A percentile compares a stretch with the other conserved stretches of the same genome.
These are phyloP conservation scores for Diaporthe sp. DNA, from an alignment of 2,329 filamentous ascomycete genomes.

Conservation along the genomic window DNA sequence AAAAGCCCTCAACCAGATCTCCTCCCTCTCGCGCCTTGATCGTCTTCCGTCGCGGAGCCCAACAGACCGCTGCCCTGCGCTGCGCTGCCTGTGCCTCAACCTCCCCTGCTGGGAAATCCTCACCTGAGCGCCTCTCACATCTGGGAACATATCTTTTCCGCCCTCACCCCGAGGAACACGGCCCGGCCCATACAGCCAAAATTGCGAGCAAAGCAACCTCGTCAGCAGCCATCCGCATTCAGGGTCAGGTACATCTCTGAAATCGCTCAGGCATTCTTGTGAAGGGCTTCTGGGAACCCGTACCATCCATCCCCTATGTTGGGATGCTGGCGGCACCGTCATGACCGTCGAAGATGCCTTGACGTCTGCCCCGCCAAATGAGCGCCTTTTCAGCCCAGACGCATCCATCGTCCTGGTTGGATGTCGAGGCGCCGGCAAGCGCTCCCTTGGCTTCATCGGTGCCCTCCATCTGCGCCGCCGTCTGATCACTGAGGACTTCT, in stretches of 20 bases:
- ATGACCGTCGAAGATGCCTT: slow-evolving; percentile 39
- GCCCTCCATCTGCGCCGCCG: slow-evolving; percentile 75
- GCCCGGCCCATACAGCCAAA: background rate
- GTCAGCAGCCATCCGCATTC: background rate
- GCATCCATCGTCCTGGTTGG: slow-evolving; percentile 79
- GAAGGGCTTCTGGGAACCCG: background rate
- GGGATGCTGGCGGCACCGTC: slow-evolving; percentile 44
- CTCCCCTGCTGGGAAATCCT: background rate
- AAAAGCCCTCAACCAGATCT: background rate
- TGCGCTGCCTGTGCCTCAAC: background rate
- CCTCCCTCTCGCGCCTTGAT: background rate
- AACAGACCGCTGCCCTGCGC: background rate
- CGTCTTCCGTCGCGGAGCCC: background rate
- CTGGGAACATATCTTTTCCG: slow-evolving; percentile 40
- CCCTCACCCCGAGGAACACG: background rate
- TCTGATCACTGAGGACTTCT: slow-evolving; percentile 76
- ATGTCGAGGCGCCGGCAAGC: slow-evolving; percentile 78
- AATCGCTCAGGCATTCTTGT: background rate
- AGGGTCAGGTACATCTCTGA: background rate
- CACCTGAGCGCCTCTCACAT: background rate
- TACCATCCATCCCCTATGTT: slow-evolving; percentile 12
- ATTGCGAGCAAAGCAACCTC: background rate
- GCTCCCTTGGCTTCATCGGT: slow-evolving; percentile 79
- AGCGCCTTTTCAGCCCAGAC: slow-evolving; percentile 65
- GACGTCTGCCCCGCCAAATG: slow-evolving; percentile 51